Evolutionary conservation across 768 basidiomycete genomes (phyloP).

Genomic region (Clavaria fumosa): DNA sequence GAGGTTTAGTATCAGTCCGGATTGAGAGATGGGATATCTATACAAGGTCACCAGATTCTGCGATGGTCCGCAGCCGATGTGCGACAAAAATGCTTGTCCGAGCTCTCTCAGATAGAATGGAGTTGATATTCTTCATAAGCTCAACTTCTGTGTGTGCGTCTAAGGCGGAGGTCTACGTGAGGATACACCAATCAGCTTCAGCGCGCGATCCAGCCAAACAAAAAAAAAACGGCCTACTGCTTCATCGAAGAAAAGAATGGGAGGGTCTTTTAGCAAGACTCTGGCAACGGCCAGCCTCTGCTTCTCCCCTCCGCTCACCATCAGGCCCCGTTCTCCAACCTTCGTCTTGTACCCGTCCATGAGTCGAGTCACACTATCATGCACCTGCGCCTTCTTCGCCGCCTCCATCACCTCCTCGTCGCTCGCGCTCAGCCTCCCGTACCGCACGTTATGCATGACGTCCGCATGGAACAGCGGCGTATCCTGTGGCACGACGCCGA

Average conservation of each 20-base stretch:
- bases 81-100: slow-evolving; percentile 97
- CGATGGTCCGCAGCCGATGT: slow-evolving; percentile 77
- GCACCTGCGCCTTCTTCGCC: slow-evolving; percentile 76
- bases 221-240: slow-evolving; percentile 45
- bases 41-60: slow-evolving; percentile 77
- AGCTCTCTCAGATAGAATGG: slow-evolving; percentile 52
- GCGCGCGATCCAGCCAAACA: slow-evolving; percentile 1
- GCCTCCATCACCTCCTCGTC: slow-evolving; percentile 84
- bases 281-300: slow-evolving; percentile 91
- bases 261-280: slow-evolving; percentile 84
- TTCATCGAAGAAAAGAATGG: slow-evolving; percentile 96
- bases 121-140: slow-evolving; percentile 88
- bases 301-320: slow-evolving; percentile 99
- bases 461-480: slow-evolving; percentile 95
- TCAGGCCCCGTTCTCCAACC: slow-evolving; percentile 91
- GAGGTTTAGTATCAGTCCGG: background rate
- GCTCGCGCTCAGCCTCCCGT: slow-evolving; percentile 73
- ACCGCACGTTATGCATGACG: slow-evolving; percentile 89
- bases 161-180: slow-evolving; percentile 76
- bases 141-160: slow-evolving; percentile 93
- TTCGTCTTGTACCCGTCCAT: slow-evolving; percentile 82
- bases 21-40: too few species aligned
- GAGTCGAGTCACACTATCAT: slow-evolving; percentile 59
- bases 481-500: slow-evolving; percentile 96
- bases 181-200: background rate